Evolutionary conservation across 2,329 filamentous ascomycete species (phyloP).

Genomic region (Mycosphaerella sp.): DNA sequence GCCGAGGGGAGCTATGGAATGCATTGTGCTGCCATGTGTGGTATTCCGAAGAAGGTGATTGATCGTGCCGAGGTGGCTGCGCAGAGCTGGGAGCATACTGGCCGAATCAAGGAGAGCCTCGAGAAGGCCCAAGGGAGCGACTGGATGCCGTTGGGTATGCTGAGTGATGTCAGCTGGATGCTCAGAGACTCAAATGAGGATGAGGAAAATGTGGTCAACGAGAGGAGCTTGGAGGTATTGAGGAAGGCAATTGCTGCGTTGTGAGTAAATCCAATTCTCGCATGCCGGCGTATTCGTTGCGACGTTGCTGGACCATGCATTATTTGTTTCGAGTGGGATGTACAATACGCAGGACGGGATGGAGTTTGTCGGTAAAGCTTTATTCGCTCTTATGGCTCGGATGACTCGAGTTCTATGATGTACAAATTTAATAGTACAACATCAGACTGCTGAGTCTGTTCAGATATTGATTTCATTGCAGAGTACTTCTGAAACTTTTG

Average conservation of each 20-base stretch:
- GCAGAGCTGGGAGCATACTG: slow-evolving; percentile 91
- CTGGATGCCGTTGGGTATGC: slow-evolving; percentile 75
- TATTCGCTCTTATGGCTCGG: not conserved
- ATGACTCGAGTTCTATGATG: not conserved
- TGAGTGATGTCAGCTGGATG: slow-evolving; percentile 80
- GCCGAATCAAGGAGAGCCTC: slow-evolving; percentile 77
- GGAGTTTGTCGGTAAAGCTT: not conserved
- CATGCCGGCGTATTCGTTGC: not conserved
- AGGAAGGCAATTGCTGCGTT: slow-evolving; percentile 51
- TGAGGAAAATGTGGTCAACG: slow-evolving; percentile 37
- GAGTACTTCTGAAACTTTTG: not conserved
- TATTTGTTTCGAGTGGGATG: not conserved
- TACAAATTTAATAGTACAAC: not conserved
- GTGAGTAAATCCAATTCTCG: slow-evolving; percentile 26
- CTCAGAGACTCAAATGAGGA: slow-evolving; percentile 49
- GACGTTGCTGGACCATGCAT: not conserved
- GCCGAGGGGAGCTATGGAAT: slow-evolving; percentile 97
- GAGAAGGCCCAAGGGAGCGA: slow-evolving; percentile 65
- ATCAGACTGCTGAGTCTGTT: not conserved
- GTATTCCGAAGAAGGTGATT: slow-evolving; percentile 76
- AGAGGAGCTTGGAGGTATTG: slow-evolving; percentile 51
- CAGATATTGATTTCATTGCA: not conserved
- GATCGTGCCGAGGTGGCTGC: slow-evolving; percentile 83
- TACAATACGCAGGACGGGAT: not conserved
- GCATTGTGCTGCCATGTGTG: slow-evolving; percentile 98